Base-by-base conservation (phyloP, 2,329 filamentous ascomycete genomes). In the Curvularia spicifera region DNA sequence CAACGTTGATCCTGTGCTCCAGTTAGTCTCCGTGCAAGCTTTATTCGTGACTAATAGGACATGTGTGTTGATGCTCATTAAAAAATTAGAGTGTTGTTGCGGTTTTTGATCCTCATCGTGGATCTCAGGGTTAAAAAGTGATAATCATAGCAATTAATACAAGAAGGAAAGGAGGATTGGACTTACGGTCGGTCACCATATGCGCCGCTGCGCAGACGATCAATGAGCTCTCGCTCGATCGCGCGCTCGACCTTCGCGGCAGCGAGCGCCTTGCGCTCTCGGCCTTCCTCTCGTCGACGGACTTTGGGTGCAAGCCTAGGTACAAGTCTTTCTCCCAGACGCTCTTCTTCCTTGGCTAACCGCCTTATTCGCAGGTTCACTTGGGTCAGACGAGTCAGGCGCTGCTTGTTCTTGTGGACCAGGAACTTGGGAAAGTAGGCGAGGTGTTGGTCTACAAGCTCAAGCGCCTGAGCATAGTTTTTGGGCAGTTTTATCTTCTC, bases 401-500 rank as follows among this genome's bases (percentile, higher is more conserved):
- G 88, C 81, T 98, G 95, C 83, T 99, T 99, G 83, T 92, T 95
- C 80, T 96, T 97, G 81, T 97, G 93, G 33, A 92, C 82, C 64
- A 97, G 81, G 75, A 96, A 97, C 77, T 97, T 96, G 54, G 94
- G 93, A 82, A 93, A 98, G 84, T 97, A 98, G 72, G 93, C 90
- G 15, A 77, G 70, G 45, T 76, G 69, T 18, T 67, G 51, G 51
- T 76, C 73, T 66, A 99, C 87, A 77, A 96, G 91, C 67, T 91
- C 86, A 26, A 99, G 85, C 0, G 95, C 95, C 75, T 93, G 90
- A 63, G 88, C 87, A 78, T 98, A 98, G 82, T 98, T 97, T 70
- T 88, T 87, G 28, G 91, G 92, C 33, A 99, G 83, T 74, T 93
- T 91, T 75, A 97, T 92, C 68, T 89, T 88, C 80, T 98, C 93